Evolutionary conservation across 202 grass and related monocot species (phyloP).

Genomic region (Saccharum hybrid): DNA sequence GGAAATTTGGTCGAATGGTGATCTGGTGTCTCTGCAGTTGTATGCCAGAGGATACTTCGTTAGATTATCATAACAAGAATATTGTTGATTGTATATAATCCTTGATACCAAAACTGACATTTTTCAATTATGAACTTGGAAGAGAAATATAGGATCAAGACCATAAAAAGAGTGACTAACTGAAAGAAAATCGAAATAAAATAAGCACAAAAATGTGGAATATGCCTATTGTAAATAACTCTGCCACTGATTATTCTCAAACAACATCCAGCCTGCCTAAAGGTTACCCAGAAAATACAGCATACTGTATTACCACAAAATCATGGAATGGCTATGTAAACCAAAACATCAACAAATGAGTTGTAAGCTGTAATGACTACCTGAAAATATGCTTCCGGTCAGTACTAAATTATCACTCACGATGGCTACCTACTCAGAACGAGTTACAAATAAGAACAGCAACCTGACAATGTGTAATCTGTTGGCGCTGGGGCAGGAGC

Average conservation of each 20-base stretch:
- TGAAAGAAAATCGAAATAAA: background rate
- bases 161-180: background rate
- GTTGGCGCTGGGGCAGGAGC: slow-evolving; percentile 56
- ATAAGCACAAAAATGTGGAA: slow-evolving; percentile 14
- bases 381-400: background rate
- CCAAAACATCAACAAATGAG: background rate
- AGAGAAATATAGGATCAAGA: slow-evolving; percentile 23
- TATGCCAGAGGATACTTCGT: slow-evolving; percentile 40
- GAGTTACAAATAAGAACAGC: background rate
- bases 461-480: slow-evolving; percentile 67
- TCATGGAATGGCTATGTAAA: background rate
- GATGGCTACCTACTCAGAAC: background rate
- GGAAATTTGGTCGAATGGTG: slow-evolving; percentile 76
- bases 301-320: background rate
- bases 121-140: background rate
- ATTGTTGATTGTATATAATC: slow-evolving; percentile 3
- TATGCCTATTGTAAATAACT: slow-evolving; percentile 16
- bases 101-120: background rate
- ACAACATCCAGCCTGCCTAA: slow-evolving; percentile 9
- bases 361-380: background rate
- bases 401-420: background rate
- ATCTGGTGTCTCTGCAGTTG: slow-evolving; percentile 60
- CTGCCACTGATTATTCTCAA: background rate
- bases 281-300: background rate
- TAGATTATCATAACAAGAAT: slow-evolving; percentile 38